Evolutionary conservation across 1,139 yeast genomes (phyloP).

Genomic region (Hyphopichia khmerensis): DNA sequence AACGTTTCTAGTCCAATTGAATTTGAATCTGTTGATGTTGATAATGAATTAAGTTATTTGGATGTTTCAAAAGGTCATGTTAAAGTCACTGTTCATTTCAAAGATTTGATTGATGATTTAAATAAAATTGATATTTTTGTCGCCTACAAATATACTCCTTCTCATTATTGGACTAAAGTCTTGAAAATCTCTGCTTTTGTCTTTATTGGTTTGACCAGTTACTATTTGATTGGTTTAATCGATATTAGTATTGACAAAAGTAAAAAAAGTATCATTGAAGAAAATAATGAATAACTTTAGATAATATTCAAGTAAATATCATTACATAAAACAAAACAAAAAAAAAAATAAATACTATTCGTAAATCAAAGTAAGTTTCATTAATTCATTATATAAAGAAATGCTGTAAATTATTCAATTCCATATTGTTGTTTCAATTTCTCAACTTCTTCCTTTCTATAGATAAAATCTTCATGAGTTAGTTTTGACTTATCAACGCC

Average conservation of each 20-base stretch:
- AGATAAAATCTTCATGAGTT: slow-evolving; percentile 18
- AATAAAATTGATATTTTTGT: slow-evolving; percentile 56
- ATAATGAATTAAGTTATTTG: slow-evolving; percentile 61
- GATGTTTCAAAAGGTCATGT: slow-evolving; percentile 81
- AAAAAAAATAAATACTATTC: too few species aligned
- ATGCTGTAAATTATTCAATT: background rate
- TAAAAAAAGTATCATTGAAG: slow-evolving; percentile 1
- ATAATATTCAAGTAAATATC: too few species aligned
- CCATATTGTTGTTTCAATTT: slow-evolving; percentile 16
- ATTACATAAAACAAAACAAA: too few species aligned
- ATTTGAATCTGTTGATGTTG: slow-evolving; percentile 32
- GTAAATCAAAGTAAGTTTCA: background rate
- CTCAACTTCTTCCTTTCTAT: slow-evolving; percentile 19
- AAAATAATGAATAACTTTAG: background rate
- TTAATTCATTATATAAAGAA: background rate
- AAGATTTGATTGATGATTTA: slow-evolving; percentile 71
- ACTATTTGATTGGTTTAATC: slow-evolving; percentile 47
- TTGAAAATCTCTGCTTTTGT: slow-evolving; percentile 62
- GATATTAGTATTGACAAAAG: slow-evolving; percentile 31
- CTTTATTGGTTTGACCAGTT: slow-evolving; percentile 59
- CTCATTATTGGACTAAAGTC: slow-evolving; percentile 63
- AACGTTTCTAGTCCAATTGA: slow-evolving; percentile 60
- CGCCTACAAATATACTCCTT: slow-evolving; percentile 58
- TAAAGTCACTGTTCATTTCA: slow-evolving; percentile 61
- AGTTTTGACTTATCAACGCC: slow-evolving; percentile 37